A percentile compares a stretch with the other conserved stretches of the same genome.
These are phyloP conservation scores for Podospora didyma DNA, from an alignment of 495 filamentous ascomycete genomes.

Conservation along the genomic window DNA sequence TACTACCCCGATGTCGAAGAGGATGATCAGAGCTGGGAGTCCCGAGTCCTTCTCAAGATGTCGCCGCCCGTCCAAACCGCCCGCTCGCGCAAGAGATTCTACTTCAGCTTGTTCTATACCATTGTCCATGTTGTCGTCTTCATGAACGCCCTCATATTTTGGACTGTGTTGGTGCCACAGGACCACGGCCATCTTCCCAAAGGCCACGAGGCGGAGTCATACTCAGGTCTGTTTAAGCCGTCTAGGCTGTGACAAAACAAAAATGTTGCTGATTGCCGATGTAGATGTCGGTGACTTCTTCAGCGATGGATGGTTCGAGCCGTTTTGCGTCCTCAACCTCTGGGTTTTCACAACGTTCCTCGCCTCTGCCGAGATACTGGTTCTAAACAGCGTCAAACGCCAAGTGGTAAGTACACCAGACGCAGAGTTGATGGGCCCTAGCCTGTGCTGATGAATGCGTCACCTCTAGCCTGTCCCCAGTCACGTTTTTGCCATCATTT, in stretches of 20 bases:
- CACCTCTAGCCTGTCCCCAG: constrained; percentile 29
- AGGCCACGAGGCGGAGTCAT: constrained; percentile 1
- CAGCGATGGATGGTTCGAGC: constrained; percentile 31
- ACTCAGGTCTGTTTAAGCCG: background rate
- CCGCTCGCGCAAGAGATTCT: constrained; percentile 31
- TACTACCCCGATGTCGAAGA: constrained; percentile 36
- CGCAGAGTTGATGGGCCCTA: background rate
- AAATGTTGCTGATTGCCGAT: background rate
- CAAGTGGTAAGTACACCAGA: constrained; percentile 33
- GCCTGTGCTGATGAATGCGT: constrained; percentile 7
- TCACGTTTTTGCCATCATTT: constrained; percentile 34
- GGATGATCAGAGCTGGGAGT: constrained; percentile 21
- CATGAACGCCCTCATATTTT: constrained; percentile 45
- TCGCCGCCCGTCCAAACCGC: constrained; percentile 34
- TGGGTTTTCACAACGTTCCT: constrained; percentile 38
- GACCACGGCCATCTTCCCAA: constrained; percentile 28
- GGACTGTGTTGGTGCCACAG: constrained; percentile 37
- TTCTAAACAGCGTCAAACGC: constrained; percentile 47
- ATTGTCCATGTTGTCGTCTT: constrained; percentile 38
- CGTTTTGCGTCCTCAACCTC: constrained; percentile 44
- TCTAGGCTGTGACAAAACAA: too few relatives aligned
- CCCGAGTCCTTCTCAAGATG: constrained; percentile 26
- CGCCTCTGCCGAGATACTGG: constrained; percentile 41
- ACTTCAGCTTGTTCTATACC: constrained; percentile 50
- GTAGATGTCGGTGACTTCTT: constrained; percentile 20